Base-by-base conservation (phyloP, 2,329 filamentous ascomycete species). In the Xylariaceae sp. region DNA sequence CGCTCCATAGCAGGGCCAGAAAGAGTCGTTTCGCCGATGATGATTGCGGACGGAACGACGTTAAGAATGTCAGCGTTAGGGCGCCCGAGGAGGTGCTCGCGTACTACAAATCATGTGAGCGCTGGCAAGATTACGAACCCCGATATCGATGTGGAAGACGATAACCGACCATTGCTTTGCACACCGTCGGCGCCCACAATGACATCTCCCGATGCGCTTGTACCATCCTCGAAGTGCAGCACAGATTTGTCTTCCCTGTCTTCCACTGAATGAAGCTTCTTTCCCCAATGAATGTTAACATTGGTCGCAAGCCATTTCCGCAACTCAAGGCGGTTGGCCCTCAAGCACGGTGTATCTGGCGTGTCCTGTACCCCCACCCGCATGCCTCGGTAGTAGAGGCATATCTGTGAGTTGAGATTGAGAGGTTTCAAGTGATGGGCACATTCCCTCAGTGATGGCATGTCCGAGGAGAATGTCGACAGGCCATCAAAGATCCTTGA, bases 181-280 rank as follows among this genome's bases (percentile, higher is more conserved):
- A 53, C 36, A 2, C 58, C 57, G 22, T 61, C 58, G 3, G 57
- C 58, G 2, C 58, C 58, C 1, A 61, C 47, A 4, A 59, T 32
- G 11, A 61, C 47, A 19, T 59, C 55, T 6, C 55, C 54, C 1
- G 29, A 44, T 1, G 52, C 55, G 11, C 32, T 48, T 2, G 49
- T 49, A 0, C 58, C 57, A 29, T 59, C 58, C n/a, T 49, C 49
- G 32, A 61, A 60, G 18, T 43, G 41, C 8, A 54, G 39, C 13
- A 61, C 48, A 17, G 32, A 26, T 2, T 44, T 30, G 4, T 43
- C 41, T 3, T 31, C 31, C 3, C 54, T 42, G 2, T 56, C 43
- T n/a, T 57, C 49, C 9, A 60, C 42, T 9, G 30, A 35, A 9
- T 29, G 9, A 11, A 49, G 41, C 9, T 32, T 45, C 41, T 57